Percentiles rank a stretch among this genome's conserved stretches.
Evolutionary conservation across 2,329 filamentous ascomycete genomes (phyloP).

Genomic region (Fusarium sp.): DNA sequence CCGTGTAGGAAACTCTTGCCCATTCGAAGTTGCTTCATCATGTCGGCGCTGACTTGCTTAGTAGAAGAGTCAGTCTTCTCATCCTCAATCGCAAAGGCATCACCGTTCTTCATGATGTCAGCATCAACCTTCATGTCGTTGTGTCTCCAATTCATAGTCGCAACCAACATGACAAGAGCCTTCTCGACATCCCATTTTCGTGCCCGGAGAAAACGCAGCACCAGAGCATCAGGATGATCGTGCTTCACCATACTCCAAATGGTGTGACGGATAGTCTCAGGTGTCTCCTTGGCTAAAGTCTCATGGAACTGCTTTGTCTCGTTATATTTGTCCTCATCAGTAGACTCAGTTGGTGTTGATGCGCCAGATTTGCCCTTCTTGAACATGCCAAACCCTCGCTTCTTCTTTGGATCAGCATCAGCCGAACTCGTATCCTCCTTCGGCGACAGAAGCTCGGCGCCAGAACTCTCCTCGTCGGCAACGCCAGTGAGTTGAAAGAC

Average conservation of each 20-base stretch:
- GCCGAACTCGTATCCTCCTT: slow-evolving; percentile 41
- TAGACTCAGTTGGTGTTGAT: slow-evolving; percentile 55
- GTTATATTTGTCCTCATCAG: slow-evolving; percentile 88
- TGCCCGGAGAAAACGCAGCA: slow-evolving; percentile 86
- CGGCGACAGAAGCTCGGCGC: slow-evolving; percentile 33
- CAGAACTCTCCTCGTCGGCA: slow-evolving; percentile 42
- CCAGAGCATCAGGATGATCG: slow-evolving; percentile 88
- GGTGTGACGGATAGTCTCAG: slow-evolving; percentile 81
- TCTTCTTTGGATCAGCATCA: slow-evolving; percentile 75
- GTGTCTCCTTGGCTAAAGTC: slow-evolving; percentile 78
- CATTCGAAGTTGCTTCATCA: slow-evolving; percentile 84
- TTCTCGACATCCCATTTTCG: slow-evolving; percentile 96
- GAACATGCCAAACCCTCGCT: slow-evolving; percentile 74
- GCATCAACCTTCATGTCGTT: slow-evolving; percentile 88
- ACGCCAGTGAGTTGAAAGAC: slow-evolving; percentile 82
- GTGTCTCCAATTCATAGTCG: slow-evolving; percentile 91
- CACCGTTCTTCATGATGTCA: slow-evolving; percentile 83
- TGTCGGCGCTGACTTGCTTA: slow-evolving; percentile 79
- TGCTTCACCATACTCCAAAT: slow-evolving; percentile 97
- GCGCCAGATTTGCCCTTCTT: slow-evolving; percentile 60
- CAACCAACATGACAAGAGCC: slow-evolving; percentile 92
- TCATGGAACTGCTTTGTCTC: slow-evolving; percentile 88
- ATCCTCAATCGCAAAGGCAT: slow-evolving; percentile 72
- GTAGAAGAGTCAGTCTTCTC: slow-evolving; percentile 67
- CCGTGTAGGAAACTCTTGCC: slow-evolving; percentile 96